Evolutionary conservation across 305 asterid species (phyloP).

Genomic region (Solanum hybrid): DNA sequence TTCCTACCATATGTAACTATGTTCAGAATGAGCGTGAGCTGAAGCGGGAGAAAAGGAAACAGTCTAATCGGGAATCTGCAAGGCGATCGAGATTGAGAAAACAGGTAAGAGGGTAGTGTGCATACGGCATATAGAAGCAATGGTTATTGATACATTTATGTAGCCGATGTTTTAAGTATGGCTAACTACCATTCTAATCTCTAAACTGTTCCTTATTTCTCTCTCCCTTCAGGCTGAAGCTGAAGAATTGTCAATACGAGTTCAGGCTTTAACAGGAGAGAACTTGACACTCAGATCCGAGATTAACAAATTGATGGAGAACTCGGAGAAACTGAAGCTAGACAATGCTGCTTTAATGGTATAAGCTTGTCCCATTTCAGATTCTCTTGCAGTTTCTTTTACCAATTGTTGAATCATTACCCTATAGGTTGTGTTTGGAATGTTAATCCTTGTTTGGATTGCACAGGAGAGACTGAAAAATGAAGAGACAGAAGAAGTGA

Average conservation of each 20-base stretch:
- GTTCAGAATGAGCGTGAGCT: conserved; percentile 77
- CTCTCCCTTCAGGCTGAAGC: conserved; percentile 58
- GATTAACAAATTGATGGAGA: conserved; percentile 46
- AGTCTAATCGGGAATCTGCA: conserved; percentile 96
- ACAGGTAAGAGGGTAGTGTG: conserved; percentile 41
- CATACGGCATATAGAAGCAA: background rate
- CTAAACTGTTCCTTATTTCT: background rate
- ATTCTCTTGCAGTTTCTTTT: background rate
- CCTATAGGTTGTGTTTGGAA: background rate
- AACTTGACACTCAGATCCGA: conserved; percentile 69
- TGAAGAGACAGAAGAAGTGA: conserved; percentile 21
- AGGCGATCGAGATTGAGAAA: conserved; percentile 94
- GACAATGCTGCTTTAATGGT: conserved; percentile 67
- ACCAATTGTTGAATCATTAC: background rate
- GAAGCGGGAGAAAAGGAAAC: conserved; percentile 93
- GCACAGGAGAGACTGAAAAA: conserved; percentile 58
- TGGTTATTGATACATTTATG: background rate
- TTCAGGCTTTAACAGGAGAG: conserved; percentile 57
- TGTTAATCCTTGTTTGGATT: background rate
- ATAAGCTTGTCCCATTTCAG: background rate
- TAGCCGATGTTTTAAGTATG: background rate
- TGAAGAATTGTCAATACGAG: conserved; percentile 73
- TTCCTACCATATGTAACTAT: background rate
- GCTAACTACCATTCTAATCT: background rate
- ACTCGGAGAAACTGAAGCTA: conserved; percentile 61